Conservation (phyloP, 768 basidiomycete genomes). For the Candolleomyces efflorescens region DNA sequence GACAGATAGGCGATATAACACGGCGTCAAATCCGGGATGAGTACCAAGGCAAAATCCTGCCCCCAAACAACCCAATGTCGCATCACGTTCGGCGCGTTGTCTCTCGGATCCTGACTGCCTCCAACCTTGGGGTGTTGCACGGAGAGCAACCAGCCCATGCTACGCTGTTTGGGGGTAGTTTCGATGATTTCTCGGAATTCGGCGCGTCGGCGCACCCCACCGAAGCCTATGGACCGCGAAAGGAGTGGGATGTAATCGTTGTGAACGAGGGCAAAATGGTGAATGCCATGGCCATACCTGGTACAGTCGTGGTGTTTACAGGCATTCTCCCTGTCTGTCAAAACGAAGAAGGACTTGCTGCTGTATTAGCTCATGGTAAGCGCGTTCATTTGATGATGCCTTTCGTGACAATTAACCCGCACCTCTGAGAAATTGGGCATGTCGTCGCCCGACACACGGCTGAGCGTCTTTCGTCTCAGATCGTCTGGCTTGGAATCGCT, state of each 20-base stretch:
- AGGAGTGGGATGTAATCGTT: slow-evolving; percentile 70
- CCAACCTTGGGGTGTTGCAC: slow-evolving; percentile 62
- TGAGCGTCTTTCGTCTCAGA: slow-evolving; percentile 48
- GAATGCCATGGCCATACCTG: slow-evolving; percentile 77
- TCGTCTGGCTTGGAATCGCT: slow-evolving; percentile 35
- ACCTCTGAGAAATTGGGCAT: background rate
- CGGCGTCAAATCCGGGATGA: slow-evolving; percentile 46
- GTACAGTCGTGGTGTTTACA: slow-evolving; percentile 84
- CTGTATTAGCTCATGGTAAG: slow-evolving; percentile 79
- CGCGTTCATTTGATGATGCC: background rate
- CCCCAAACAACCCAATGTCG: slow-evolving; percentile 61
- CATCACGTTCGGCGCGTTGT: slow-evolving; percentile 69
- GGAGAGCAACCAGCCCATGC: slow-evolving; percentile 22
- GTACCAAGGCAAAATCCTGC: slow-evolving; percentile 53
- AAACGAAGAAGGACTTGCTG: slow-evolving; percentile 80
- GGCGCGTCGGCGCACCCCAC: slow-evolving; percentile 16
- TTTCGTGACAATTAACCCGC: background rate
- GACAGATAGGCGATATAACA: slow-evolving; percentile 34
- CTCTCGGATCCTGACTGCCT: slow-evolving; percentile 61
- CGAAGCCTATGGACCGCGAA: slow-evolving; percentile 28
- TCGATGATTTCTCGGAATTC: slow-evolving; percentile 22
- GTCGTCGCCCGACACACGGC: slow-evolving; percentile 40
- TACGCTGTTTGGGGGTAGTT: slow-evolving; percentile 17
- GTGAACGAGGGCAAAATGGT: slow-evolving; percentile 65
- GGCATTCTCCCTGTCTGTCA: slow-evolving; percentile 77